These are phyloP conservation scores for Astragalus glycyphyllos DNA, from an alignment of 306 rosid species.

Conservation along the genomic window DNA sequence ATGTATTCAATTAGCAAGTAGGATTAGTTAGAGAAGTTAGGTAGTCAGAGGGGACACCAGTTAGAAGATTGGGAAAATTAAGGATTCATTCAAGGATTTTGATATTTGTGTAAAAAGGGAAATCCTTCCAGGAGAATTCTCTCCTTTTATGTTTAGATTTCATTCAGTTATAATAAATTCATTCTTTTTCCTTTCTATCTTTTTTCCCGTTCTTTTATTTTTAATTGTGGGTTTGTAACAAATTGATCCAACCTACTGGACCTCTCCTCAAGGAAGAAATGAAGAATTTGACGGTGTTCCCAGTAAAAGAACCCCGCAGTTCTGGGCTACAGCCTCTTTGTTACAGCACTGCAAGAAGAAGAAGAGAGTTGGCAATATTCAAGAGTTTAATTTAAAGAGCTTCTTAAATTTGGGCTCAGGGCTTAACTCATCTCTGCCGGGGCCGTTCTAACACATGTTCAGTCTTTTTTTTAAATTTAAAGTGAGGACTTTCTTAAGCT, in stretches of 20 bases:
- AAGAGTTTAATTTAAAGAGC: too few species aligned
- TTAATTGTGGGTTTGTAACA: neutral
- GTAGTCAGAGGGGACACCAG: neutral
- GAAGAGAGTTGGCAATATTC: too few species aligned
- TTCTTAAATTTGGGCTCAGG: too few species aligned
- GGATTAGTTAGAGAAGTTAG: neutral
- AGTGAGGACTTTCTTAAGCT: too few species aligned
- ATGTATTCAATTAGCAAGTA: neutral
- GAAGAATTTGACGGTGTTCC: neutral
- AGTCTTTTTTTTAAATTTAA: too few species aligned
- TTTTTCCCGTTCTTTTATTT: neutral
- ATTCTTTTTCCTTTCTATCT: neutral
- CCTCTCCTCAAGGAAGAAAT: neutral
- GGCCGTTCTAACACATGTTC: too few species aligned
- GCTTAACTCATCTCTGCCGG: too few species aligned
- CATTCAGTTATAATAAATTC: neutral
- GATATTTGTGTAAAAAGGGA: slow-evolving; percentile 4
- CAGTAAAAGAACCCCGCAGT: too few species aligned
- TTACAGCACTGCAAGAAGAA: too few species aligned
- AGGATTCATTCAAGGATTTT: neutral
- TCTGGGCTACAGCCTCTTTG: too few species aligned
- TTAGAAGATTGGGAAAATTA: neutral
- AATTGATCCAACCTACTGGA: neutral
- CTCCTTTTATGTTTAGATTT: neutral
- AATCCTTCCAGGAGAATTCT: neutral